Evolutionary conservation across 2,329 filamentous ascomycete genomes (phyloP).

Genomic region (Aciculosporium take): DNA sequence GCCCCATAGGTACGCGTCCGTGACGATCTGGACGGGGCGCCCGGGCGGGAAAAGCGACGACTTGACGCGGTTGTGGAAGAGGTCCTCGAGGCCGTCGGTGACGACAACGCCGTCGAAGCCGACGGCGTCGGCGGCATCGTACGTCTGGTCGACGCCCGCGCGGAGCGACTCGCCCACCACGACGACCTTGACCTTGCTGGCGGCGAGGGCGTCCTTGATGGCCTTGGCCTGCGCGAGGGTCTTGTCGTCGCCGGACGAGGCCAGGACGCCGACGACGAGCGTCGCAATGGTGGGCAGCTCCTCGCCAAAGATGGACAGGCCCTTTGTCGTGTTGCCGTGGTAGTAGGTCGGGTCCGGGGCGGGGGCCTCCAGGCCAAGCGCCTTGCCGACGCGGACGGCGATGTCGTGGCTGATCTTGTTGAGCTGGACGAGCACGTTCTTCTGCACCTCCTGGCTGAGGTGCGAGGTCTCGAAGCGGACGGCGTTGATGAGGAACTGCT

Average conservation of each 20-base stretch:
- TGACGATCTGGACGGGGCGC: constrained; percentile 48
- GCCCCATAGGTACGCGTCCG: constrained; percentile 51
- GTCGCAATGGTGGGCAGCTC: constrained; percentile 46
- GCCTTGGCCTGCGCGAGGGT: constrained; percentile 33
- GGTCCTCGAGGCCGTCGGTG: constrained; percentile 33
- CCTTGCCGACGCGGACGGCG: constrained; percentile 47
- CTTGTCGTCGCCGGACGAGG: constrained; percentile 24
- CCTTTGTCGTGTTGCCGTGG: constrained; percentile 50
- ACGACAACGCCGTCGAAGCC: constrained; percentile 51
- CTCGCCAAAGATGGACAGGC: constrained; percentile 43
- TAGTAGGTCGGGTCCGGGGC: constrained; percentile 49
- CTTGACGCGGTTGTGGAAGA: constrained; percentile 31
- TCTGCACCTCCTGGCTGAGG: constrained; percentile 43
- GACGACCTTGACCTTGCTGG: constrained; percentile 38
- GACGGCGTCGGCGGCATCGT: constrained; percentile 48
- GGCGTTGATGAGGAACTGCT: constrained; percentile 59
- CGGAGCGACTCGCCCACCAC: constrained; percentile 47
- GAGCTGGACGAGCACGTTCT: constrained; percentile 53
- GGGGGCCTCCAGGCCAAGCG: constrained; percentile 45
- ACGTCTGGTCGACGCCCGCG: constrained; percentile 45
- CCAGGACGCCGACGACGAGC: constrained; percentile 49
- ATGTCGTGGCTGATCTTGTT: constrained; percentile 56
- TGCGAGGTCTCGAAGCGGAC: constrained; percentile 57
- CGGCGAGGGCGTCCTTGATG: constrained; percentile 34
- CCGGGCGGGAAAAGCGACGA: constrained; percentile 49